These are phyloP conservation scores for Zygoascus ofunaensis DNA, from an alignment of 805 yeast species.

Conservation along the genomic window DNA sequence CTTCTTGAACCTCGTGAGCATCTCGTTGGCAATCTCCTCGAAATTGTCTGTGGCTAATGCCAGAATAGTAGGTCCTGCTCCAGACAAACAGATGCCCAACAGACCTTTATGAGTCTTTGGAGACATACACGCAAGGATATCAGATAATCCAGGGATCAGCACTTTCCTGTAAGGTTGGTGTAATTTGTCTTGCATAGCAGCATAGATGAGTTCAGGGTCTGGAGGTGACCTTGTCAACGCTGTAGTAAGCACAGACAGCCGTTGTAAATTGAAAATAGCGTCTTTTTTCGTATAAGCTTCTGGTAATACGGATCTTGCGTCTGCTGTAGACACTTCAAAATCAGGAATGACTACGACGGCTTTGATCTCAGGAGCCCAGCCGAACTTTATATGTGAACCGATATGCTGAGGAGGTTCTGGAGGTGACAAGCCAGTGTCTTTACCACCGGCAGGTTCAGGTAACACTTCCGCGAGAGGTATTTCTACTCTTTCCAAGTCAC, in stretches of 20 bases:
- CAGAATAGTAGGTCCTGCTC: slow-evolving; percentile 96
- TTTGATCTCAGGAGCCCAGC: slow-evolving; percentile 71
- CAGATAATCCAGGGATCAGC: slow-evolving; percentile 82
- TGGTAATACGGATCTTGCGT: slow-evolving; percentile 85
- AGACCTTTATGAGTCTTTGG: slow-evolving; percentile 78
- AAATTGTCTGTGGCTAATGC: slow-evolving; percentile 87
- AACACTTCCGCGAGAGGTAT: slow-evolving; percentile 80
- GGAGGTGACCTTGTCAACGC: slow-evolving; percentile 84
- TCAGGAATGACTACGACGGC: slow-evolving; percentile 90
- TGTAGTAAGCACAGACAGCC: slow-evolving; percentile 85
- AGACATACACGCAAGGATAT: slow-evolving; percentile 68
- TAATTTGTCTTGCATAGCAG: slow-evolving; percentile 92
- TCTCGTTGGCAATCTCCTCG: slow-evolving; percentile 71
- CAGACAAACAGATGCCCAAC: slow-evolving; percentile 89
- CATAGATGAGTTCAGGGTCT: slow-evolving; percentile 71
- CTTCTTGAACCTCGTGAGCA: slow-evolving; percentile 56
- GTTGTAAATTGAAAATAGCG: slow-evolving; percentile 84
- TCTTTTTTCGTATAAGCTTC: slow-evolving; percentile 67
- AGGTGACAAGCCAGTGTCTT: slow-evolving; percentile 59
- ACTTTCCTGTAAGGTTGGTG: slow-evolving; percentile 96
- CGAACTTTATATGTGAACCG: slow-evolving; percentile 81
- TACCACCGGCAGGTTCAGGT: slow-evolving; percentile 66
- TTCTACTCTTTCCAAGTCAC: slow-evolving; percentile 65
- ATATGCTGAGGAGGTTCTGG: slow-evolving; percentile 77
- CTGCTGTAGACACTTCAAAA: slow-evolving; percentile 90